Evolutionary conservation across 2,329 filamentous ascomycete genomes (phyloP).

Genomic region (Madurella mycetomatis): DNA sequence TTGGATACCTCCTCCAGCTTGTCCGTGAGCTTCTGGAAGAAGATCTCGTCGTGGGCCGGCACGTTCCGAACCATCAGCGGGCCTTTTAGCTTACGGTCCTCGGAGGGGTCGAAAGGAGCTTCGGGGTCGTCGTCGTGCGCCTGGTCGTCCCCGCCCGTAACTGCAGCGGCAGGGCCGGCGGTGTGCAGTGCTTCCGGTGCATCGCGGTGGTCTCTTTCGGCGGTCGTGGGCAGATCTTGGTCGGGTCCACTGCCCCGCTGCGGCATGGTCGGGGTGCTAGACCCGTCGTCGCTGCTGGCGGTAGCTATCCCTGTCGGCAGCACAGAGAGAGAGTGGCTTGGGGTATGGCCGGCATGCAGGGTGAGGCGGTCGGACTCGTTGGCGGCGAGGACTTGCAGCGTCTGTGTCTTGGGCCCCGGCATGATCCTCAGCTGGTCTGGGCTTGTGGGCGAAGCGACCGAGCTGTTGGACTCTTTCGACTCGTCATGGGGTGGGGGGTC

Average conservation of each 20-base stretch:
- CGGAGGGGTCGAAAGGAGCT: constrained; percentile 36
- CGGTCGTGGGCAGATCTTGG: not conserved
- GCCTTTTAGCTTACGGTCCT: constrained; percentile 46
- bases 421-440: constrained; percentile 26
- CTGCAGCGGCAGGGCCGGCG: constrained; percentile 21
- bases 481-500: constrained; percentile 31
- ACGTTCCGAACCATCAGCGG: constrained; percentile 53
- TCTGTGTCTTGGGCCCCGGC: constrained; percentile 38
- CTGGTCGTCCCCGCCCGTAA: constrained; percentile 10
- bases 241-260: constrained; percentile 20
- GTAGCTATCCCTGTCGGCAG: constrained; percentile 41
- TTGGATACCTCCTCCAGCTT: constrained; percentile 49
- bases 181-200: not conserved
- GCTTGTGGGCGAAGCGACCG: constrained; percentile 29
- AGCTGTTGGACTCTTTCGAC: constrained; percentile 28
- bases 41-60: constrained; percentile 52
- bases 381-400: constrained; percentile 43
- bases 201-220: not conserved
- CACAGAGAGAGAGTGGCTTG: constrained; percentile 54
- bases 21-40: constrained; percentile 46
- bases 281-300: constrained; percentile 37
- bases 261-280: constrained; percentile 35
- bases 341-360: constrained; percentile 61
- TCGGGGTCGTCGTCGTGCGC: constrained; percentile 20
- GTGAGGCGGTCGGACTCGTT: constrained; percentile 50